Base-by-base conservation (phyloP, 169 alveolate species). In the Cryptosporidium parvum region DNA sequence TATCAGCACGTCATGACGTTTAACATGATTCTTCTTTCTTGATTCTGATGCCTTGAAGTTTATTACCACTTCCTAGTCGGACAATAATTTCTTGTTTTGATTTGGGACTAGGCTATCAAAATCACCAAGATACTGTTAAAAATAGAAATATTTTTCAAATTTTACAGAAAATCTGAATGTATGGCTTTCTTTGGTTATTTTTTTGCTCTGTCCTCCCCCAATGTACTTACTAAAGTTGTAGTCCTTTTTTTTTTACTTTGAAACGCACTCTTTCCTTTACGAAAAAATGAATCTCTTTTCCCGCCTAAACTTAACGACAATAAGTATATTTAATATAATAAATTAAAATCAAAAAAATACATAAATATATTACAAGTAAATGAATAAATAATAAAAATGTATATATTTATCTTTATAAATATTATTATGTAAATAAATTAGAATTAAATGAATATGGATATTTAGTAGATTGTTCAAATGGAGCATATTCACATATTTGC, bases 211-310 rank as follows among this genome's bases (percentile, higher is more conserved):
- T 26, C 23, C 35, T 26, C 35, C 67, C 67, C 29, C 14, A 56
- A n/a, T 26, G 42, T 31, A 65, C 29, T 65, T 7, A 52, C 21
- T 37, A 7, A 35, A 35, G 9, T 29, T 37, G 29, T 3, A 4
- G 31, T 33, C 29, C 7, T 33, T 33, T 65, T 65, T 8, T 31
- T 37, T 65, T 65, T 26, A 7, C 51, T 65, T 65, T 65, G 23
- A 29, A 65, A 65, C 72, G 72, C 72, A 65, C 72, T 62, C 70
- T 65, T 65, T 33, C 42, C 72, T 33, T 65, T 65, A 65, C 26
- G 21, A 48, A 48, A 48, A 35, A 35, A 65, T 31, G 16, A 65
- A 65, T 65, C 72, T 14, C 44, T 31, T 65, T 65, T 65, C 72
- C 72, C 72, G 72, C 72, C 72, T 65, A 65, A 33, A 16, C 9